Evolutionary conservation across 2,329 filamentous ascomycete genomes (phyloP).

Genomic region (Gnomoniopsis smithogilvyi): DNA sequence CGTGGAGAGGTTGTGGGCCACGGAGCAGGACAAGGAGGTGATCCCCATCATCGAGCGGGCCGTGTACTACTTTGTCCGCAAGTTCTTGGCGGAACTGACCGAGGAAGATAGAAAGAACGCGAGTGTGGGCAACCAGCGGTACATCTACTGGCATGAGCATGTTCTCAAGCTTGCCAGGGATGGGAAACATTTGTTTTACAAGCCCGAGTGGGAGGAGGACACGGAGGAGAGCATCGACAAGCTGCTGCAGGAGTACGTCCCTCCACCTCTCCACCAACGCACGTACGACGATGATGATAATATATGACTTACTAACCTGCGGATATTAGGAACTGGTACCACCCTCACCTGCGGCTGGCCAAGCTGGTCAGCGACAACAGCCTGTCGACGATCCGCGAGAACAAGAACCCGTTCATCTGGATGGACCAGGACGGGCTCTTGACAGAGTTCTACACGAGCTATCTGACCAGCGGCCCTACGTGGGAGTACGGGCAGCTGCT

Average conservation of each 20-base stretch:
- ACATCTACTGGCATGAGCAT: background rate
- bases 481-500: conserved; percentile 8
- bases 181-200: background rate
- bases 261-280: too few species aligned
- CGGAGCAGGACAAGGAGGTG: background rate
- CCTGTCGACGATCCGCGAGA: background rate
- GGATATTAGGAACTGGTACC: background rate
- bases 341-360: background rate
- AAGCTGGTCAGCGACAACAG: background rate
- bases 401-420: background rate
- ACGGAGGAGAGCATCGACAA: background rate
- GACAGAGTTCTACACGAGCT: conserved; percentile 23
- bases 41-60: background rate
- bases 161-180: background rate
- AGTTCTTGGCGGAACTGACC: background rate
- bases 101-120: background rate
- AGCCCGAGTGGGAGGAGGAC: background rate
- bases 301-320: background rate
- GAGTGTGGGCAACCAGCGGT: background rate
- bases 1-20: background rate
- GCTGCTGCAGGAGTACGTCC: background rate
- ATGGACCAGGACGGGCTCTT: conserved; percentile 26
- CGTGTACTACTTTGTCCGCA: background rate
- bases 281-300: too few species aligned
- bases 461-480: background rate